phyloP scores from a whole-genome alignment of 1,284 basidiomycete genomes.

The Athelia sp. region DNA sequence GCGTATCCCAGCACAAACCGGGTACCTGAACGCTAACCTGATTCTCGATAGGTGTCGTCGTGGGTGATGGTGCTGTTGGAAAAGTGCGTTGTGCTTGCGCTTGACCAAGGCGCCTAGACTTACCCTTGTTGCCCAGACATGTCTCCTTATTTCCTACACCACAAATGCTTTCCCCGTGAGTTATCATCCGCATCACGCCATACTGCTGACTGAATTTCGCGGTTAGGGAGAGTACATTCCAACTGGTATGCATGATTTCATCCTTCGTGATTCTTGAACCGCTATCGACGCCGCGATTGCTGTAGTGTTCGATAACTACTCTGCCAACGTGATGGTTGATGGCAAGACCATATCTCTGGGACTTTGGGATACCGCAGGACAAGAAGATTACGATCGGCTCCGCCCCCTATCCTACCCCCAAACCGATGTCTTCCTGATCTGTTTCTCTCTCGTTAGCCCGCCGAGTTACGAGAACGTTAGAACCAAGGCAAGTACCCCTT shows the following conservation, averaged over 20 bases:
- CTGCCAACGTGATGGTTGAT: constrained; percentile 96
- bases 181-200: constrained; percentile 14
- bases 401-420: constrained; percentile 98
- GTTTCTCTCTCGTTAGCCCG: constrained; percentile 96
- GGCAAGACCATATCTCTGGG: constrained; percentile 98
- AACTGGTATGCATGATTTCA: constrained; percentile 57
- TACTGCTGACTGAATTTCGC: constrained; percentile 17
- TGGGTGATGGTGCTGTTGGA: constrained; percentile 99
- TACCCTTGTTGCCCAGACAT: constrained; percentile 58
- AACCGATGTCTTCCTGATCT: constrained; percentile 99
- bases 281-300: constrained; percentile 3
- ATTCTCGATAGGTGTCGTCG: constrained; percentile 87
- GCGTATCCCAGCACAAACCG: constrained; percentile 15
- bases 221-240: constrained; percentile 93
- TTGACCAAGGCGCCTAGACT: constrained; percentile 2
- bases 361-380: constrained; percentile 98
- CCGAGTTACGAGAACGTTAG: constrained; percentile 98
- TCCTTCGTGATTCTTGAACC: constrained; percentile 1
- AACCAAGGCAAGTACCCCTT: constrained; percentile 70
- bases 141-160: constrained; percentile 95
- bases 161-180: constrained; percentile 92
- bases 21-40: constrained; percentile 21
- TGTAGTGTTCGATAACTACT: constrained; percentile 92
- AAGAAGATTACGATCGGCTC: constrained; percentile 98
- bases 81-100: constrained; percentile 60